Evolutionary conservation across 441 rosid species (phyloP), one percentile per base, ranked within the genome.

Genomic region (Adansonia gregorii): DNA sequence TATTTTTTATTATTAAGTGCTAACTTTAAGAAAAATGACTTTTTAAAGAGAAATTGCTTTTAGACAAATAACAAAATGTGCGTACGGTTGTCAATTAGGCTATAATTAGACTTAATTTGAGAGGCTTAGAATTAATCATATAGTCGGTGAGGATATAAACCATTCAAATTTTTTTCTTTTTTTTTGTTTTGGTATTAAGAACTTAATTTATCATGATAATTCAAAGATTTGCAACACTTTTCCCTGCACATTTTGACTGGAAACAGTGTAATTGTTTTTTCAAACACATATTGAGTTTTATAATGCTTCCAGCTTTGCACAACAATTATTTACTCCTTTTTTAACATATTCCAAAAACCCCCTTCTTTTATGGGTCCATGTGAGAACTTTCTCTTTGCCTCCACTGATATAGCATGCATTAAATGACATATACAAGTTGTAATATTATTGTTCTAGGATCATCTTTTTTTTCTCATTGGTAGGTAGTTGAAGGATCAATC

Each of bases 371-470:
- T 61, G 24, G 71, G 75, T 17, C 76, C 54, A 58, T 49, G 8
- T 59, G 55, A n/a, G 55, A 67, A 19, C 31, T 49, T 73, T 74
- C 82, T n/a, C 20, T 5, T 27, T 63, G 24, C 60, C 27, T 20
- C 48, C 66, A 27, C 54, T 24, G 54, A 67, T 35, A 49, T 52
- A 43, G 49, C 54, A 60, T 49, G 35, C 64, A 81, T 51, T 35
- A 78, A 65, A 70, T 78, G 74, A 78, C 81, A 78, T 66, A 14
- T 4, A 60, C 78, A 27, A 58, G 66, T 55, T 31, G 69, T 70
- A 45, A 78, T 19, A n/a, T 41, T 6, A 0, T 68, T 48, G 56
- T 68, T 51, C 43, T 12, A 41, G 56, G 8, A 46, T 46, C 49
- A 46, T 46, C 19, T 22, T 6, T 71, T 14, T 52, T 10, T n/a